phyloP scores from a whole-genome alignment of 129 eudicot genomes.

The Pseudognaphalium luteoalbum region DNA sequence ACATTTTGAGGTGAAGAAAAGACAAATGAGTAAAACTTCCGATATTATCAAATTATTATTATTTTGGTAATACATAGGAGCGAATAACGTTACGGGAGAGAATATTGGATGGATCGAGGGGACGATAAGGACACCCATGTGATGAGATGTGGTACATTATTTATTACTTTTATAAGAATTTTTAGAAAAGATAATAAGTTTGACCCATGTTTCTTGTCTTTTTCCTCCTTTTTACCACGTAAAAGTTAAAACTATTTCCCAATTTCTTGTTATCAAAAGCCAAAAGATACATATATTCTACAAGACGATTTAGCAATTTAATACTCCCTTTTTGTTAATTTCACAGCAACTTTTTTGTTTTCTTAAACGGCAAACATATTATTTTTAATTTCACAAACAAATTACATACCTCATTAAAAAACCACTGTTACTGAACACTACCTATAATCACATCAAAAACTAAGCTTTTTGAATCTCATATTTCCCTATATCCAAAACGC shows the following conservation, averaged over 20 bases:
- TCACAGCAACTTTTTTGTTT: too few species aligned
- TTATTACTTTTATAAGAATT: constrained; percentile 9
- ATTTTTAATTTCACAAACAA: too few species aligned
- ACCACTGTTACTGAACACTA: too few species aligned
- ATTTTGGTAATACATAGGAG: constrained; percentile 28
- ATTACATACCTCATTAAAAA: too few species aligned
- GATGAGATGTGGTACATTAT: not conserved
- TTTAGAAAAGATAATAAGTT: constrained; percentile 30
- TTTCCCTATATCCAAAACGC: too few species aligned
- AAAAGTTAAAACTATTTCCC: constrained; percentile 11
- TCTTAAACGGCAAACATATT: too few species aligned
- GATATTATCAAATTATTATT: too few species aligned
- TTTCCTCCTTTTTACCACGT: constrained; percentile 10
- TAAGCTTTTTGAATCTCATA: too few species aligned
- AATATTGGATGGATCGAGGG: constrained; percentile 36
- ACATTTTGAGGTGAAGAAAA: too few species aligned
- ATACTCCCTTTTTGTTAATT: not conserved
- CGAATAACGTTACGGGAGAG: constrained; percentile 30
- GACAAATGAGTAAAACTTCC: too few species aligned
- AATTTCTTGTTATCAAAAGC: constrained; percentile 14
- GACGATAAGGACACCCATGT: constrained; percentile 26
- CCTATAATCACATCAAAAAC: too few species aligned
- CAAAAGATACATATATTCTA: not conserved
- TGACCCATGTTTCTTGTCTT: constrained; percentile 31
- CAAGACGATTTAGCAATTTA: not conserved